Evolutionary conservation across 2,329 filamentous ascomycete genomes (phyloP), one percentile per base, ranked within the genome.

Genomic region (Nigrograna mackinnonii): DNA sequence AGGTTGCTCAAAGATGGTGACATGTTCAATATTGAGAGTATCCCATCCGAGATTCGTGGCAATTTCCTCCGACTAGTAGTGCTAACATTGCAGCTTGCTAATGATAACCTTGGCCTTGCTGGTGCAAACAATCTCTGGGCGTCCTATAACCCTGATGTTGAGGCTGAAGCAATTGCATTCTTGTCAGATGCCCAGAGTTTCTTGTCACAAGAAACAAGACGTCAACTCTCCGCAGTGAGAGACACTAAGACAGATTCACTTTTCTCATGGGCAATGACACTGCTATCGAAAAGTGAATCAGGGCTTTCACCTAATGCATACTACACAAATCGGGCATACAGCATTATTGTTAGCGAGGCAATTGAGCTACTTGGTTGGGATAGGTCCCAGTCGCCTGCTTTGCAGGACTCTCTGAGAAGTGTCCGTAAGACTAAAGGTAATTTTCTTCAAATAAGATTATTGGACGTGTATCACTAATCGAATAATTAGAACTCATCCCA

Each of bases 31-130:
- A 64, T 37, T 55, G 69, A 41, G 57, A 68, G n/a, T 45, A 40
- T 64, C 4, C 60, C 62, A n/a, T 30, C 35, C 13, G 49, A 57
- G 2, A 21, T 55, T 5, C 47, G 49, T 22, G 42, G 44, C 11
- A 17, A 22, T 2, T 57, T 81, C 3, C 71, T 80, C 26, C 70
- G 68, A 19, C 76, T 78, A 44, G 64, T 85, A 5, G 72, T 76
- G 13, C 57, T 84, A n/a, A 77, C 75, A 2, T 58, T 79, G 2
- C 75, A 83, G 47, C 62, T 86, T 17, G 75, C 80, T 13, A 77
- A 82, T 41, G 82, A 86, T 46, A 83, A 84, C 43, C 55, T 84
- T 14, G 79, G 76, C 35, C 71, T 85, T 37, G 70, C 76, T 13
- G 75, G 74, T 4, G 75, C 76, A 6, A 83, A 82, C 49, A 69